Percentiles rank a stretch among this genome's conserved stretches.
These are phyloP conservation scores for Metarhizium anisopliae DNA, from an alignment of 2,329 filamentous ascomycete genomes.

Conservation along the genomic window DNA sequence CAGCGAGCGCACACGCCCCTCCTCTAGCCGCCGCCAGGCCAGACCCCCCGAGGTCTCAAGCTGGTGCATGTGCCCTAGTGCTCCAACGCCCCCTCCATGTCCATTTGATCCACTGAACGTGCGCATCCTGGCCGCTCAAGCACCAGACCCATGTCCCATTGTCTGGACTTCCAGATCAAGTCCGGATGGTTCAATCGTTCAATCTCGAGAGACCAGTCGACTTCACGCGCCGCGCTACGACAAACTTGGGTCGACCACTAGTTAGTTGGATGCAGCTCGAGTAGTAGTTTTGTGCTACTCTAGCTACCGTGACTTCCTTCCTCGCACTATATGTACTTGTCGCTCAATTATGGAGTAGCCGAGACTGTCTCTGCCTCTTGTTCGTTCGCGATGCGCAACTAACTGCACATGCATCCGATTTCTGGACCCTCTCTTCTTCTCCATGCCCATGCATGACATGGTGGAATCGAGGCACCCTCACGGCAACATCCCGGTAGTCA, in stretches of 20 bases:
- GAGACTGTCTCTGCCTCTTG: neutral
- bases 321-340: neutral
- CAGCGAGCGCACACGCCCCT: too few relatives aligned
- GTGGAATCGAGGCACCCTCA: constrained; percentile 11
- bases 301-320: neutral
- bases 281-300: neutral
- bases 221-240: neutral
- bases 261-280: too few relatives aligned
- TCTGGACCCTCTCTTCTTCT: constrained; percentile 23
- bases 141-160: neutral
- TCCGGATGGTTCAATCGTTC: neutral
- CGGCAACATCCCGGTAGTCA: constrained; percentile 9
- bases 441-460: constrained; percentile 29
- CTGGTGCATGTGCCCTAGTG: too few relatives aligned
- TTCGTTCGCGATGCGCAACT: constrained; percentile 10
- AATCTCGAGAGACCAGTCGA: neutral
- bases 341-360: neutral
- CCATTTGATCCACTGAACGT: neutral
- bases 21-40: neutral
- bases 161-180: constrained; percentile 5
- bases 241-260: too few relatives aligned
- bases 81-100: neutral
- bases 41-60: too few relatives aligned
- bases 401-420: constrained; percentile 13
- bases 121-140: neutral